phyloP scores from a whole-genome alignment of 345 rosid species.

The Boechera retrofracta region DNA sequence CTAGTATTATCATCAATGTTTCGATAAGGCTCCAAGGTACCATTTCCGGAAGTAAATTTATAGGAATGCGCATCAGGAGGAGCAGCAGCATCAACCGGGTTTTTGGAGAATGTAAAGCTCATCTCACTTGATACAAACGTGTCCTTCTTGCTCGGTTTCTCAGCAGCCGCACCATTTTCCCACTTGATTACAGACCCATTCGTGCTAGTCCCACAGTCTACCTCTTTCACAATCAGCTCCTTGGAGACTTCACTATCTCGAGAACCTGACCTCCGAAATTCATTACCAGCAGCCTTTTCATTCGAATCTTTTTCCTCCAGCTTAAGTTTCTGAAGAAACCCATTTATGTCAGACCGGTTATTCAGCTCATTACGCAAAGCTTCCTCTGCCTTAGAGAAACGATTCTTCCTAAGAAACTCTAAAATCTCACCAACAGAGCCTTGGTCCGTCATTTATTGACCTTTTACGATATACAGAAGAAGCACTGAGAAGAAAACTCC shows the following conservation, averaged over 20 bases:
- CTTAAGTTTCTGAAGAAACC: conserved; percentile 63
- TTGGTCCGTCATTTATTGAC: conserved; percentile 65
- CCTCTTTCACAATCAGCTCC: conserved; percentile 92
- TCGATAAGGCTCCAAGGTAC: conserved; percentile 49
- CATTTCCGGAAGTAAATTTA: conserved; percentile 61
- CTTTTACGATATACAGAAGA: conserved; percentile 15
- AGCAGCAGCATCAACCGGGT: conserved; percentile 57
- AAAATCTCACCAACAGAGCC: conserved; percentile 75
- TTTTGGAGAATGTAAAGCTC: conserved; percentile 61
- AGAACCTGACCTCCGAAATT: conserved; percentile 51
- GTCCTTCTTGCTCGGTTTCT: conserved; percentile 58
- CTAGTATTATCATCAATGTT: conserved; percentile 47
- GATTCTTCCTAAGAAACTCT: conserved; percentile 78
- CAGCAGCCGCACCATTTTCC: conserved; percentile 46
- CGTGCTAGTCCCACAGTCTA: conserved; percentile 72
- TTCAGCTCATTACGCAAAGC: conserved; percentile 87
- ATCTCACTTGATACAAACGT: conserved; percentile 46
- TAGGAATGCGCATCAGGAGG: conserved; percentile 61
- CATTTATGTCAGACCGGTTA: conserved; percentile 75
- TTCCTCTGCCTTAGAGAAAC: conserved; percentile 89
- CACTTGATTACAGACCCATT: conserved; percentile 70
- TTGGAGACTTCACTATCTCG: conserved; percentile 59
- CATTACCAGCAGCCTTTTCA: conserved; percentile 41
- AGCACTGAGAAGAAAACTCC: conserved; percentile 37
- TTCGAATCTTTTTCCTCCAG: conserved; percentile 60